These are phyloP conservation scores for Lyophyllum atratum DNA, from an alignment of 768 basidiomycete species.

Conservation along the genomic window DNA sequence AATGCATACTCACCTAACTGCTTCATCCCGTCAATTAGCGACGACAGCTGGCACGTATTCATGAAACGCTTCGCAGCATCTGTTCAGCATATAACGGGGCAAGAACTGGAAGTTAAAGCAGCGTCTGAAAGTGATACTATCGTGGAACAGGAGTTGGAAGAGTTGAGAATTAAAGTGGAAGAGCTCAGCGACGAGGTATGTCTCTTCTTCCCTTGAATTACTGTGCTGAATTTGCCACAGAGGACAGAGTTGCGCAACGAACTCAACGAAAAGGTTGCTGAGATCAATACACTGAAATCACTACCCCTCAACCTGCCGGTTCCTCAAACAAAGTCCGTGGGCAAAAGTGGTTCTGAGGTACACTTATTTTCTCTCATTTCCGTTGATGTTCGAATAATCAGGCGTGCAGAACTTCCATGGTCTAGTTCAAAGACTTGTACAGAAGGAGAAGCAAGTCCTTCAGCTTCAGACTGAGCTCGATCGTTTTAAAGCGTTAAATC, in stretches of 20 bases:
- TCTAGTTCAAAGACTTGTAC: slow-evolving; percentile 75
- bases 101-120: slow-evolving; percentile 55
- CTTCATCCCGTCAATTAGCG: slow-evolving; percentile 41
- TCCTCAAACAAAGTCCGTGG: slow-evolving; percentile 38
- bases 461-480: slow-evolving; percentile 75
- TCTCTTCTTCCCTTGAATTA: neutral
- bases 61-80: slow-evolving; percentile 61
- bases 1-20: neutral
- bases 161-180: slow-evolving; percentile 59
- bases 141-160: slow-evolving; percentile 63
- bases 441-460: slow-evolving; percentile 84
- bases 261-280: slow-evolving; percentile 64
- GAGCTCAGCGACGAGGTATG: slow-evolving; percentile 67
- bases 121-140: slow-evolving; percentile 37
- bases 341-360: slow-evolving; percentile 62
- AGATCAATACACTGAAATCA: slow-evolving; percentile 65
- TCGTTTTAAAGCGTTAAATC: slow-evolving; percentile 57
- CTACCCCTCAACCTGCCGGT: slow-evolving; percentile 40
- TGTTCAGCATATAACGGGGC: slow-evolving; percentile 67
- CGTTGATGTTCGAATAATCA: slow-evolving; percentile 1
- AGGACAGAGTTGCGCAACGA: slow-evolving; percentile 52
- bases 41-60: slow-evolving; percentile 64
- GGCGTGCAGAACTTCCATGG: slow-evolving; percentile 61
- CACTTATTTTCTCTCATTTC: neutral
- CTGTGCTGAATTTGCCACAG: slow-evolving; percentile 31